phyloP scores from a whole-genome alignment of 208 protist species.

The Leishmania tropica region DNA sequence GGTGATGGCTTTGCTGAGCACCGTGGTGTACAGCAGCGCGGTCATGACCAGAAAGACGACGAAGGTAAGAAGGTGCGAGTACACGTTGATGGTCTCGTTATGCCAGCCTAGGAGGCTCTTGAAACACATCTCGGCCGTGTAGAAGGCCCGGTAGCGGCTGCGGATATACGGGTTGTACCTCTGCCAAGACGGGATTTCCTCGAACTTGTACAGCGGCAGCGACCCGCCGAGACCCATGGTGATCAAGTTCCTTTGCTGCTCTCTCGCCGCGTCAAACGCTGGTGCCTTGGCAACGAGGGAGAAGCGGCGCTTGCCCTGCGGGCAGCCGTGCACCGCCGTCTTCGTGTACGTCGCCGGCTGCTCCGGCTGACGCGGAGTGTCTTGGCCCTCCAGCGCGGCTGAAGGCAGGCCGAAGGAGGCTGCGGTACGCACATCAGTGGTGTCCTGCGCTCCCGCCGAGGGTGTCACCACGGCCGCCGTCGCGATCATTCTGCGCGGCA shows the following conservation, averaged over 20 bases:
- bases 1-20: constrained; percentile 28
- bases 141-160: constrained; percentile 72
- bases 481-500: no score
- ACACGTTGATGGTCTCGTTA: constrained; percentile 91
- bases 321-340: neutral
- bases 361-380: neutral
- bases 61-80: constrained; percentile 73
- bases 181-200: constrained; percentile 52
- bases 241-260: constrained; percentile 15
- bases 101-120: constrained; percentile 75
- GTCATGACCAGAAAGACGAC: constrained; percentile 66
- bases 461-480: neutral
- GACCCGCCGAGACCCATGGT: constrained; percentile 1
- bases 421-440: neutral
- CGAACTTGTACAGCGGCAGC: constrained; percentile 57
- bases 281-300: constrained; percentile 17
- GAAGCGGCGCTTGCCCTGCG: constrained; percentile 7
- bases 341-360: neutral
- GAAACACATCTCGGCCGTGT: constrained; percentile 56
- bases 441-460: neutral
- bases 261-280: constrained; percentile 14
- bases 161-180: constrained; percentile 62
- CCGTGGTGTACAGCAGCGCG: constrained; percentile 47
- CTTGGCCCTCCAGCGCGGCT: neutral
- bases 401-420: neutral